A percentile compares a stretch with the other conserved stretches of the same genome.
Evolutionary conservation across 2,329 filamentous ascomycete species (phyloP).

Genomic region (Aspergillus arachidicola): DNA sequence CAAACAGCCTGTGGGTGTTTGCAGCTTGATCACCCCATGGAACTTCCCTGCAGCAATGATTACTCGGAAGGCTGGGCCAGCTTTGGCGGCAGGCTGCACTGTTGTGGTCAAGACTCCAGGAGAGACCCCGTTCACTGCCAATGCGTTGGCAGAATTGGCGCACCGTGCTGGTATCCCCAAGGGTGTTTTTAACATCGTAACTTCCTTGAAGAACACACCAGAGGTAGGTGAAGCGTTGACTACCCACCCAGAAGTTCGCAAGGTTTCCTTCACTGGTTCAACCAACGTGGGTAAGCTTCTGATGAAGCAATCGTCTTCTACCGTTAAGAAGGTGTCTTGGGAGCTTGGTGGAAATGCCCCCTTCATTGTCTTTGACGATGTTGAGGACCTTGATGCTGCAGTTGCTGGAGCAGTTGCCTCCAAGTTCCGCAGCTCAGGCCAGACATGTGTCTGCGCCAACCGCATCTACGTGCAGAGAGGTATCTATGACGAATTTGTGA

Average conservation of each 20-base stretch:
- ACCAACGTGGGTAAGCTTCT: constrained; percentile 71
- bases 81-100: constrained; percentile 90
- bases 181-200: constrained; percentile 89
- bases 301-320: constrained; percentile 85
- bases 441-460: constrained; percentile 88
- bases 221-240: constrained; percentile 78
- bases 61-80: constrained; percentile 55
- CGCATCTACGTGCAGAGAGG: constrained; percentile 56
- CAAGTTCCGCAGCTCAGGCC: constrained; percentile 93
- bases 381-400: constrained; percentile 79
- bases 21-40: constrained; percentile 69
- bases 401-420: constrained; percentile 79
- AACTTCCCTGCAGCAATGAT: constrained; percentile 63
- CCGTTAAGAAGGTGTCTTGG: constrained; percentile 83
- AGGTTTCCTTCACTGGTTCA: constrained; percentile 89
- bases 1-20: constrained; percentile 69
- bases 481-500: constrained; percentile 57
- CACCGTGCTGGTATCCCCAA: constrained; percentile 85
- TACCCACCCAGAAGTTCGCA: constrained; percentile 74
- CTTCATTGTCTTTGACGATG: constrained; percentile 94
- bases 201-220: constrained; percentile 75
- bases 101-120: constrained; percentile 88
- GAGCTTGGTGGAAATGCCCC: constrained; percentile 94
- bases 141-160: constrained; percentile 84
- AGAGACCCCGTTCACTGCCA: constrained; percentile 88